Percentiles rank a stretch among this genome's conserved stretches.
Evolutionary conservation across 2,329 filamentous ascomycete genomes (phyloP).

Genomic region (Calycina herbarum): DNA sequence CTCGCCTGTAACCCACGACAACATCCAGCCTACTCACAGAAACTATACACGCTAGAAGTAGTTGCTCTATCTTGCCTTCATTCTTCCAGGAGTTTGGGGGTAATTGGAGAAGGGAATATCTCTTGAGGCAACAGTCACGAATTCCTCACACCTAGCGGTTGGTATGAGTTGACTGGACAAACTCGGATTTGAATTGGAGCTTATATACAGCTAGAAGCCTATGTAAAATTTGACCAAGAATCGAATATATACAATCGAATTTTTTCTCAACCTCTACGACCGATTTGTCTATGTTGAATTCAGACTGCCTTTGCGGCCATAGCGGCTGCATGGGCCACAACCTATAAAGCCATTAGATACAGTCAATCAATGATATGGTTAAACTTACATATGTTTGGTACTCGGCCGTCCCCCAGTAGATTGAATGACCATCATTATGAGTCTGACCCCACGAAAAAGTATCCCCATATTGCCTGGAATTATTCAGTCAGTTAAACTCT

Average conservation of each 20-base stretch:
- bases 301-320: slow-evolving; percentile 24
- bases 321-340: slow-evolving; percentile 29
- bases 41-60: no score
- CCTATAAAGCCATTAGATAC: slow-evolving; percentile 18
- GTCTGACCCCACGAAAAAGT: not conserved
- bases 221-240: not conserved
- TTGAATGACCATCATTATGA: slow-evolving; percentile 5
- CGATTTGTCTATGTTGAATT: not conserved
- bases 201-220: not conserved
- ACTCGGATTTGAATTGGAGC: no score
- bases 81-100: no score
- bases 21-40: no score
- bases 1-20: no score
- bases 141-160: no score
- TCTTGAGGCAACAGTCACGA: no score
- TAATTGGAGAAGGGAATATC: no score
- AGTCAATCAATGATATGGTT: not conserved
- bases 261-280: not conserved
- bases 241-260: not conserved
- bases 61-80: no score
- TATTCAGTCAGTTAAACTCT: no score
- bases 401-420: not conserved
- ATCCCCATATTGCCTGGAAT: slow-evolving; percentile 33
- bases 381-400: slow-evolving; percentile 17
- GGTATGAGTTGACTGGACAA: no score